A percentile compares a stretch with the other conserved stretches of the same genome.
Evolutionary conservation across 192 early-diverging fungal genomes (phyloP).

Genomic region (Diversispora eburnea): DNA sequence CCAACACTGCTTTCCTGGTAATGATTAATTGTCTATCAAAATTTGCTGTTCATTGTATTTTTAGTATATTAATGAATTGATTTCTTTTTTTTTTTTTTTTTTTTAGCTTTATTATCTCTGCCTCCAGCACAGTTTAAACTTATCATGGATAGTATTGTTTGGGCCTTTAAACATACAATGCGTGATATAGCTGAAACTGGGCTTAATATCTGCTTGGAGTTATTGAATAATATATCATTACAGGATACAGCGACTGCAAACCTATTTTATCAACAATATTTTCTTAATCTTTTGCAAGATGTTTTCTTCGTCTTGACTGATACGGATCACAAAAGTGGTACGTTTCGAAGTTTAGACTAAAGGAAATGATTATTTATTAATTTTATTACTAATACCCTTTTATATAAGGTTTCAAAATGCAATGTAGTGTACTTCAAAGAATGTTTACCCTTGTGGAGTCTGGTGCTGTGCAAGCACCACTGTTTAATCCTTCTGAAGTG

Average conservation of each 20-base stretch:
- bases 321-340: conserved; percentile 95
- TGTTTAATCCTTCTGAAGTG: conserved; percentile 73
- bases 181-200: conserved; percentile 94
- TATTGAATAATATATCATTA: conserved; percentile 82
- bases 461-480: conserved; percentile 78
- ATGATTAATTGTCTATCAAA: neutral
- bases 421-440: conserved; percentile 84
- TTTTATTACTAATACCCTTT: conserved; percentile 2
- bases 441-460: conserved; percentile 86
- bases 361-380: neutral
- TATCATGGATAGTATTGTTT: conserved; percentile 92
- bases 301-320: conserved; percentile 96
- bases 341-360: neutral
- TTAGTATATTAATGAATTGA: no score
- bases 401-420: conserved; percentile 79
- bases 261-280: conserved; percentile 90
- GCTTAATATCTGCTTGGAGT: conserved; percentile 78
- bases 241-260: conserved; percentile 74
- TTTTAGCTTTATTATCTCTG: conserved; percentile 73
- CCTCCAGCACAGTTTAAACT: conserved; percentile 85
- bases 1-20: conserved; percentile 85
- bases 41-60: no score
- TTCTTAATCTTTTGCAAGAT: conserved; percentile 87
- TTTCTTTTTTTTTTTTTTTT: neutral
- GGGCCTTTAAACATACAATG: conserved; percentile 99